A percentile compares a stretch with the other conserved stretches of the same genome.
Evolutionary conservation across 2,329 filamentous ascomycete genomes (phyloP).

Genomic region (Alternaria sp.): DNA sequence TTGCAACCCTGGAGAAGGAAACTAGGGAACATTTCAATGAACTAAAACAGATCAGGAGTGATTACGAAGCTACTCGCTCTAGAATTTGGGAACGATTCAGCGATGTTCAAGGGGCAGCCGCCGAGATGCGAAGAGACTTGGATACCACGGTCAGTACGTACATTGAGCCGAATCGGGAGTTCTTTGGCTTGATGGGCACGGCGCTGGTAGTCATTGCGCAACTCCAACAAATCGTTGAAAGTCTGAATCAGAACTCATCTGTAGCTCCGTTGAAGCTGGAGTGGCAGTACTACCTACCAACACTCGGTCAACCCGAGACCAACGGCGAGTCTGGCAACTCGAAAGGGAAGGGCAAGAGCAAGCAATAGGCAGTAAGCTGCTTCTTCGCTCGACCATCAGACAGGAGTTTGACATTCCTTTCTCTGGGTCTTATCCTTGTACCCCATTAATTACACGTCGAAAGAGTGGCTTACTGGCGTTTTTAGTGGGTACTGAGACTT

Average conservation of each 20-base stretch:
- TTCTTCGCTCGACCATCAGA: neutral
- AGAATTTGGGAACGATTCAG: neutral
- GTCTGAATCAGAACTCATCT: slow-evolving; percentile 23
- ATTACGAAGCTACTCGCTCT: neutral
- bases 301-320: neutral
- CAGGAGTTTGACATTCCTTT: neutral
- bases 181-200: slow-evolving; percentile 9
- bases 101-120: neutral
- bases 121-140: slow-evolving; percentile 12
- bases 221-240: slow-evolving; percentile 18
- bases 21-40: neutral
- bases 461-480: slow-evolving; percentile 1
- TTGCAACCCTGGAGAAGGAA: neutral
- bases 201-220: slow-evolving; percentile 12
- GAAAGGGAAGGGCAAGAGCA: slow-evolving; percentile 3
- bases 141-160: slow-evolving; percentile 12
- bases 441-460: neutral
- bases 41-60: neutral
- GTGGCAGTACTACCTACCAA: slow-evolving; percentile 8
- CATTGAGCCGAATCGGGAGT: slow-evolving; percentile 18
- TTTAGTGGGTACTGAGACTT: neutral
- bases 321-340: neutral
- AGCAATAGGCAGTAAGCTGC: neutral
- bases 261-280: slow-evolving; percentile 8
- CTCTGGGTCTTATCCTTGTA: neutral